Base-by-base conservation (phyloP, 2,329 filamentous ascomycete species). In the Fonsecaea pedrosoi region DNA sequence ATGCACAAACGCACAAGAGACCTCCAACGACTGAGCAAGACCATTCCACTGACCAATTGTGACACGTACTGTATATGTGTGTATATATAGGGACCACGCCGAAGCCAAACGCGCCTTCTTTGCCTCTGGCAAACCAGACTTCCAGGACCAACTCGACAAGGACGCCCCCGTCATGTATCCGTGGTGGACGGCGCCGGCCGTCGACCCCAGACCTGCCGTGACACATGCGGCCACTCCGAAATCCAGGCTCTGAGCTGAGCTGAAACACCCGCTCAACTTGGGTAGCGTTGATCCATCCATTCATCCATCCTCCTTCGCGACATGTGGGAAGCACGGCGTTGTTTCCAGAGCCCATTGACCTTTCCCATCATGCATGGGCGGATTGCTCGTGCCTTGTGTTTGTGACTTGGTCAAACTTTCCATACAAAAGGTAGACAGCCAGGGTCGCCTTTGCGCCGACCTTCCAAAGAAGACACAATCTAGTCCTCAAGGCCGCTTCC, bases 91-190 rank as follows among this genome's bases (percentile, higher is more conserved):
- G 64, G 60, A n/a, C 74, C 77, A 62, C 69, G 67, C 10, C 13
- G 63, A 60, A 35, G 55, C 56, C 30, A 61, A 61, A 53, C 37
- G 42, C n/a, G 56, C 57, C 7, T 65, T 65, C 15, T 53, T 65
- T 64, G 73, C 3, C 71, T 77, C 32, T 71, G 71, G 7, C 58
- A 70, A 21, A 25, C 50, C 50, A 61, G 62, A 2, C 67, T 77
- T 10, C 71, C 72, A 1, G 38, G 74, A 5, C 73, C 40, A 60
- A 25, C 18, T 60, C 4, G 40, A 50, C 40, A 60, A 21, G 15
- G 35, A 34, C 12, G 21, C 57, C 5, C 57, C 57, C 3, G 10
- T 12, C 40, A 60, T 40, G 7, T 60, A 54, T 42, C 59, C 59
- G 1, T 62, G 59, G 59, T 62, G 48, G 48, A 37, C 48, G n/a